Evolutionary conservation across 2,329 filamentous ascomycete genomes (phyloP), one percentile per base, ranked within the genome.

Genomic region (Neonectria neomacrospora): DNA sequence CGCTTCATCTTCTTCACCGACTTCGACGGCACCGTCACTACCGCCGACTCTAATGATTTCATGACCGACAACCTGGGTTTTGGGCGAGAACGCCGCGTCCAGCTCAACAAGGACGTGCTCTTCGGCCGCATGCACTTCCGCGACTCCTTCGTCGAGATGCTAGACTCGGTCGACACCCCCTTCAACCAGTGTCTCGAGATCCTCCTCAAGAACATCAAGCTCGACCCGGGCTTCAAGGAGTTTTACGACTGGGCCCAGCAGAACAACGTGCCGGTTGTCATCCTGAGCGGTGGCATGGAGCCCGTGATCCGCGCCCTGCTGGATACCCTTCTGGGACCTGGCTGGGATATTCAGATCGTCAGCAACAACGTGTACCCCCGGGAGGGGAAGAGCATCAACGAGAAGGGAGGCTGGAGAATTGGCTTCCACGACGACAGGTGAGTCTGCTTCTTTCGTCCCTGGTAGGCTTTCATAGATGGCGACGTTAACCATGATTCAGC

Each of bases 1-100:
- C 91, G 93, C 81, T 92, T 93, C 83, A 94, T 99, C 83, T 97
- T 99, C 87, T 98, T 98, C 84, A 97, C 94, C 71, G 96, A 99
- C 82, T 98, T 98, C 77, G 96, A 99, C 80, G 96, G 96, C 74
- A 98, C 94, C 57, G 95, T 97, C 77, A 97, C 95, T 52, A 85
- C 84, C 58, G 82, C 86, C 73, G 88, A 90, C 79, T 86, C 83
- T 76, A 90, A 90, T 76, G 87, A 88, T 79, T 87, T 80, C 78
- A 83, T 95, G 88, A 97, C 94, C 61, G 96, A 98, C 82, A 96
- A 92, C 80, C 86, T 97, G 65, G 96, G 96, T 66, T 97, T 90
- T 76, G 96, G 96, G 54, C 75, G 79, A 28, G 88, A 86, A 66
- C 86, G 88, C 70, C 93, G 96, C 67, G 85, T 86, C 60, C 80